Evolutionary conservation across 2,329 filamentous ascomycete genomes (phyloP), one percentile per base, ranked within the genome.

Genomic region (Phaeoacremonium minimum): DNA sequence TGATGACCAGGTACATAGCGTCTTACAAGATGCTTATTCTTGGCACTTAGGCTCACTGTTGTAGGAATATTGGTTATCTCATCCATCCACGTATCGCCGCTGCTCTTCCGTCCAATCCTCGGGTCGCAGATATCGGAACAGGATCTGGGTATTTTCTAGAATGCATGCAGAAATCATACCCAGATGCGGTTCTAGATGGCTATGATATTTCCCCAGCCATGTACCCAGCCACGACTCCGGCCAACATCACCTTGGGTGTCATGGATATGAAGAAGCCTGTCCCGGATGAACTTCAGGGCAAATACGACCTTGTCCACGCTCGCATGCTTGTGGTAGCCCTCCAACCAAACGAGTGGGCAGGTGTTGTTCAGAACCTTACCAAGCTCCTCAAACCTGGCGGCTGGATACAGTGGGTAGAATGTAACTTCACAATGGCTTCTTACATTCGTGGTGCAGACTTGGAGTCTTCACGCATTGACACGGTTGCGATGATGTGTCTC

Each of bases 391-490:
- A 38, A 31, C 45, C 43, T 2, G 45, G 45, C 5, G 45, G 45
- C 2, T 46, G 30, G 35, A 14, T 46, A 15, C 45, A 46, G 19
- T 46, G 45, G 45, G 30, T 35, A 18, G 42, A 42, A 18, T 31
- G 36, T n/a, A 33, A 45, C 14, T 42, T 42, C 30, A n/a, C 32
- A 6, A 31, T 37, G 16, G 18, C 18, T 9, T 35, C 18, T 14
- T 39, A 18, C 18, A 31, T 32, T 6, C 32, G 32, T 9, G 19
- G 31, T 15, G 32, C 16, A 17, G 30, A 2, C 5, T n/a, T 19
- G 11, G 28, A 2, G 34, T 35, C 17, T 33, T 26, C 38, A 3
- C 18, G 28, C 2, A 17, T 37, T 14, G 33, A 41, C 1, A 30
- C 15, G 4, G 12, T 28, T 4, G 13, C 15, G 4, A 4, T n/a